phyloP scores from a whole-genome alignment of 768 basidiomycete genomes.

The Leccinellum albellum region DNA sequence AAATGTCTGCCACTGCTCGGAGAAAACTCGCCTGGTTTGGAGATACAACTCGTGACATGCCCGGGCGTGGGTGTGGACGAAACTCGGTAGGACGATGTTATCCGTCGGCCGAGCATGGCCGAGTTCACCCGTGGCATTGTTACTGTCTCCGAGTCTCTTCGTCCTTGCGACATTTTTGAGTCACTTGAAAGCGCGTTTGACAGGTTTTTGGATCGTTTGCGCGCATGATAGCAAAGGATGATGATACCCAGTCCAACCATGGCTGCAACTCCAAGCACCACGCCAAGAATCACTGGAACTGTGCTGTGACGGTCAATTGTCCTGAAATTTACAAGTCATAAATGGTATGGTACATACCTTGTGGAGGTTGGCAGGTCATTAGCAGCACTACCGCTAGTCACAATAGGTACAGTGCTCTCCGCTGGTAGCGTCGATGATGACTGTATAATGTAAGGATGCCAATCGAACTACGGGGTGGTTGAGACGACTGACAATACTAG shows the following conservation, averaged over 20 bases:
- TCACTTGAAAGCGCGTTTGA: neutral
- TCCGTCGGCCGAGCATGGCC: neutral
- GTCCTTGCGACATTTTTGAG: neutral
- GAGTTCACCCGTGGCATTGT: neutral
- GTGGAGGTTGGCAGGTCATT: neutral
- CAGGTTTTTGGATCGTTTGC: neutral
- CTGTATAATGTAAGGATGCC: neutral
- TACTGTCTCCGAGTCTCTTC: neutral
- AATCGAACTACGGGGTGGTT: neutral
- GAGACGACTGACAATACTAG: neutral
- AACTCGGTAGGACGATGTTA: neutral
- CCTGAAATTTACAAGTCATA: neutral
- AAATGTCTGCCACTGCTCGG: constrained; percentile 4
- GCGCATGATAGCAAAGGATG: constrained; percentile 4
- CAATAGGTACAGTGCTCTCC: neutral
- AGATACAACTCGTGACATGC: neutral
- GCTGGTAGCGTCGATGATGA: constrained; percentile 1
- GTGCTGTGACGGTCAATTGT: constrained; percentile 5
- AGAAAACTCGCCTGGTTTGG: constrained; percentile 6
- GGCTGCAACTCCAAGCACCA: constrained; percentile 4
- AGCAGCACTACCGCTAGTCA: constrained; percentile 1
- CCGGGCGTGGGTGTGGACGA: neutral
- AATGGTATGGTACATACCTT: constrained; percentile 8
- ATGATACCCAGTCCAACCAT: constrained; percentile 4
- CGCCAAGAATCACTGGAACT: constrained; percentile 10